phyloP scores from a whole-genome alignment of 768 basidiomycete genomes.

The Tylopilus sp. region DNA sequence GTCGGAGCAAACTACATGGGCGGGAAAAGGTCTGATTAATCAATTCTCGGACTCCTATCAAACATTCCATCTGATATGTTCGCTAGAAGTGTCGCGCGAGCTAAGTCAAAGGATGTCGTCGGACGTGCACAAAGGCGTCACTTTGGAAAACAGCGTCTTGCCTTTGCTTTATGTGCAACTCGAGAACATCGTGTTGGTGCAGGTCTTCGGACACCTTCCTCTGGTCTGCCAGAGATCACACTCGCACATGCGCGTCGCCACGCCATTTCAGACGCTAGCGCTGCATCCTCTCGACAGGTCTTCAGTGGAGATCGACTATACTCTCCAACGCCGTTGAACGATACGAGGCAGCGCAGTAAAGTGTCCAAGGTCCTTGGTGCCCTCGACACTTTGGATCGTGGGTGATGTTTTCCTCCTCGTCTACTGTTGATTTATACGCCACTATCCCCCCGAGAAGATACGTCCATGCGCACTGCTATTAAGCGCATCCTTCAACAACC shows the following conservation, averaged over 20 bases:
- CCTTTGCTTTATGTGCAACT: constrained; percentile 38
- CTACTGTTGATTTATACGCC: constrained; percentile 5
- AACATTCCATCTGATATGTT: not conserved
- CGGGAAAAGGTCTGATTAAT: constrained; percentile 59
- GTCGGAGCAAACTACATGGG: constrained; percentile 76
- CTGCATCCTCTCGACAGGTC: not conserved
- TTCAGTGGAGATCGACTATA: constrained; percentile 6
- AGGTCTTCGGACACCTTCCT: constrained; percentile 3
- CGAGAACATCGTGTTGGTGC: constrained; percentile 8
- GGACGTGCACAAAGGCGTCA: constrained; percentile 55
- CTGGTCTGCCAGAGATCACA: constrained; percentile 19
- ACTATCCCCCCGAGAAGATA: constrained; percentile 13
- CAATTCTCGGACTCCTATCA: not conserved
- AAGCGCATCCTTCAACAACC: constrained; percentile 26
- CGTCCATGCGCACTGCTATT: constrained; percentile 29
- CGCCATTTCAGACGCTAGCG: not conserved
- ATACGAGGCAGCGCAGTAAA: constrained; percentile 5
- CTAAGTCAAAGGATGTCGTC: constrained; percentile 53
- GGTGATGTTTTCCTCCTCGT: constrained; percentile 8
- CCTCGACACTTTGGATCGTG: constrained; percentile 29
- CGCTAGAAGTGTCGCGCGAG: constrained; percentile 54
- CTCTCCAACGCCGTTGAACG: not conserved
- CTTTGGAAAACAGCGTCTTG: constrained; percentile 58
- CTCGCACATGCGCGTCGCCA: constrained; percentile 26
- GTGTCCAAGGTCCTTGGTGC: constrained; percentile 24